These are phyloP conservation scores for Epichloe brachyelytri DNA, from an alignment of 2,329 filamentous ascomycete species.

Conservation along the genomic window DNA sequence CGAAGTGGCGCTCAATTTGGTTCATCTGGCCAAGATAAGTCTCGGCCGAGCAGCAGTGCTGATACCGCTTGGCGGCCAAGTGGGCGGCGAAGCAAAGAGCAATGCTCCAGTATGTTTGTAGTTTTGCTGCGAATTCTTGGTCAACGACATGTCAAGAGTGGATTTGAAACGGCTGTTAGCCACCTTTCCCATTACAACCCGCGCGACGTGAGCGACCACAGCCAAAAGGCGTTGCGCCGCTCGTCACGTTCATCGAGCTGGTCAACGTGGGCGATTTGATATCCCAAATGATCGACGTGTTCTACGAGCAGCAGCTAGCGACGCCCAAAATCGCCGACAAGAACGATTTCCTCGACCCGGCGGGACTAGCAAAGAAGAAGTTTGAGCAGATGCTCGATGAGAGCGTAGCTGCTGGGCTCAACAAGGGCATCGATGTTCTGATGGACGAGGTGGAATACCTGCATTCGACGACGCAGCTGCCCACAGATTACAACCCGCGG, in stretches of 20 bases:
- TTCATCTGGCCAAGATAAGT: slow-evolving; percentile 77
- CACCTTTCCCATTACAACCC: slow-evolving; percentile 89
- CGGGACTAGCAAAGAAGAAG: slow-evolving; percentile 89
- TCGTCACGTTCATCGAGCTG: slow-evolving; percentile 91
- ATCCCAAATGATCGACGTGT: slow-evolving; percentile 97
- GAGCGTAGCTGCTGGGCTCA: slow-evolving; percentile 85
- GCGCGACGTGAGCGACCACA: slow-evolving; percentile 61
- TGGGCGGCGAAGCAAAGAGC: slow-evolving; percentile 71
- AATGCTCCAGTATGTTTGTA: slow-evolving; percentile 85
- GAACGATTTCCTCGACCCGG: slow-evolving; percentile 88
- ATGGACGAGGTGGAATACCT: slow-evolving; percentile 98
- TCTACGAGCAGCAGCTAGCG: slow-evolving; percentile 90
- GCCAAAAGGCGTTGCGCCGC: slow-evolving; percentile 66
- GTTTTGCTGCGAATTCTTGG: slow-evolving; percentile 73
- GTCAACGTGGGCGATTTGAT: slow-evolving; percentile 98
- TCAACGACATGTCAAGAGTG: slow-evolving; percentile 74
- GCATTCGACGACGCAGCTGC: slow-evolving; percentile 72
- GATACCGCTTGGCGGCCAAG: slow-evolving; percentile 64
- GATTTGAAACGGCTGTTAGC: slow-evolving; percentile 83
- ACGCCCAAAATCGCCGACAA: slow-evolving; percentile 72
- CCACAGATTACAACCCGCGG: slow-evolving; percentile 80
- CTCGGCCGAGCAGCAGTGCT: slow-evolving; percentile 78
- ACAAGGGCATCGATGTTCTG: slow-evolving; percentile 94
- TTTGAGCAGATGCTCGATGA: slow-evolving; percentile 99
- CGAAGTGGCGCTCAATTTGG: slow-evolving; percentile 80